These are phyloP conservation scores for Chenopodium quinoa DNA, from an alignment of 148 eudicot species.

Conservation along the genomic window DNA sequence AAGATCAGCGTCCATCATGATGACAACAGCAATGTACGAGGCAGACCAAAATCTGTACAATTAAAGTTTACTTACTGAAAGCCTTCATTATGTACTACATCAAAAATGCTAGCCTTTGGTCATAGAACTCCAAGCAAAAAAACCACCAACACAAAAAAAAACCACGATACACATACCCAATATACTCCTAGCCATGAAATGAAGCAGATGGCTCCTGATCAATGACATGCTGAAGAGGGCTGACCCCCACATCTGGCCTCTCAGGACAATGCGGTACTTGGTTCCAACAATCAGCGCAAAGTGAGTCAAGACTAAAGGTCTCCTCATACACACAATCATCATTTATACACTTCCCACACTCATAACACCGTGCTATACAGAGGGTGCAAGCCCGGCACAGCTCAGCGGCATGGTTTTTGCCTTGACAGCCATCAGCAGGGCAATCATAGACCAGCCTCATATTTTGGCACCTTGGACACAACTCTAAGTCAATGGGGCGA, in stretches of 20 bases:
- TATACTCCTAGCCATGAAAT: conserved; percentile 39
- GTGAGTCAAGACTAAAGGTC: conserved; percentile 52
- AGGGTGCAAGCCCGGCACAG: conserved; percentile 67
- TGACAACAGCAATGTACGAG: neutral
- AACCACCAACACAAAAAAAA: conserved; percentile 8
- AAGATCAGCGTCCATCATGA: neutral
- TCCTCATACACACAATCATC: conserved; percentile 60
- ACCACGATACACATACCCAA: conserved; percentile 3
- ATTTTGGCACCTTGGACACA: conserved; percentile 73
- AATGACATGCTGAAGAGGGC: neutral
- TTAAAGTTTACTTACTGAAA: neutral
- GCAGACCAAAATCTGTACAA: neutral
- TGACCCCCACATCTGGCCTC: conserved; percentile 29
- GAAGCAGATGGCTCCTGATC: conserved; percentile 14
- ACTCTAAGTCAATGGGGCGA: conserved; percentile 75
- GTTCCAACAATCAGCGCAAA: conserved; percentile 56
- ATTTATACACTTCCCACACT: conserved; percentile 70
- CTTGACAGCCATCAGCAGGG: conserved; percentile 60
- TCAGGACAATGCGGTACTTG: conserved; percentile 26
- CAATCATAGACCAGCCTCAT: conserved; percentile 76
- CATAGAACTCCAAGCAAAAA: neutral
- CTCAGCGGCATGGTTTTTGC: conserved; percentile 31
- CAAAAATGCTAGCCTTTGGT: conserved; percentile 1
- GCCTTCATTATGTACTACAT: conserved; percentile 1
- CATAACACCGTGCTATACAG: conserved; percentile 68